Conservation (phyloP, 1,284 basidiomycete genomes). For the Fomes fomentarius region DNA sequence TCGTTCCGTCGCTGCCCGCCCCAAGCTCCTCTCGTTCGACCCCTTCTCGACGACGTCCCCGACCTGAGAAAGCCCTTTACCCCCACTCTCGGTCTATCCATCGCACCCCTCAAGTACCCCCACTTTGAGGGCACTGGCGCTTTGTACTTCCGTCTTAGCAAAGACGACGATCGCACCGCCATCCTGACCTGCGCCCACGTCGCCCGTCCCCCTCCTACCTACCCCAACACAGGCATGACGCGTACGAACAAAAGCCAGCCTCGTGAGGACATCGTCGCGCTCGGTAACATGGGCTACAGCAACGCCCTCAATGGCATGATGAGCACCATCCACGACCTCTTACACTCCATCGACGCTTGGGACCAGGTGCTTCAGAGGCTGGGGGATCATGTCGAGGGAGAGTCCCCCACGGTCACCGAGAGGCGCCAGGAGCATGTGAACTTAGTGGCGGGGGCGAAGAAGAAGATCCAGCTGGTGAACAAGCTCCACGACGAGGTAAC, state of each 20-base stretch:
- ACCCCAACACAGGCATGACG: slow-evolving; percentile 31
- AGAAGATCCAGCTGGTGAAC: slow-evolving; percentile 24
- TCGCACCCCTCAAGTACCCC: slow-evolving; percentile 33
- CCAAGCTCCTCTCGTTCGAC: slow-evolving; percentile 33
- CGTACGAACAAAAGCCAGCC: slow-evolving; percentile 28
- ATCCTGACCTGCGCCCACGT: slow-evolving; percentile 41
- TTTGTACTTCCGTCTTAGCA: slow-evolving; percentile 36
- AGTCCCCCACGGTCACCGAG: too few species aligned
- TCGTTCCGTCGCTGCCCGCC: slow-evolving; percentile 16
- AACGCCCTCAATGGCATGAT: slow-evolving; percentile 35
- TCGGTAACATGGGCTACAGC: slow-evolving; percentile 36
- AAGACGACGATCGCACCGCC: slow-evolving; percentile 31
- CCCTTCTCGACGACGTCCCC: slow-evolving; percentile 24
- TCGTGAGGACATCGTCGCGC: slow-evolving; percentile 39
- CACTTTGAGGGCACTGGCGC: slow-evolving; percentile 39
- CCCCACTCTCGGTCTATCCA: slow-evolving; percentile 37
- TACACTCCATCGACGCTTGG: slow-evolving; percentile 29
- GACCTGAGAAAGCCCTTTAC: slow-evolving; percentile 37
- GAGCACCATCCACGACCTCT: slow-evolving; percentile 32
- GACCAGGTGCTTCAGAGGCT: slow-evolving; percentile 28
- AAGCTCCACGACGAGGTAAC: slow-evolving; percentile 35
- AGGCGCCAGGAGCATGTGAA: too few species aligned
- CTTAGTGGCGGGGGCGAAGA: too few species aligned
- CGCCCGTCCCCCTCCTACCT: slow-evolving; percentile 23
- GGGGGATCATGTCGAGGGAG: too few species aligned